Evolutionary conservation across 495 filamentous ascomycete species (phyloP).

Genomic region (Beverwykella pulmonaria): DNA sequence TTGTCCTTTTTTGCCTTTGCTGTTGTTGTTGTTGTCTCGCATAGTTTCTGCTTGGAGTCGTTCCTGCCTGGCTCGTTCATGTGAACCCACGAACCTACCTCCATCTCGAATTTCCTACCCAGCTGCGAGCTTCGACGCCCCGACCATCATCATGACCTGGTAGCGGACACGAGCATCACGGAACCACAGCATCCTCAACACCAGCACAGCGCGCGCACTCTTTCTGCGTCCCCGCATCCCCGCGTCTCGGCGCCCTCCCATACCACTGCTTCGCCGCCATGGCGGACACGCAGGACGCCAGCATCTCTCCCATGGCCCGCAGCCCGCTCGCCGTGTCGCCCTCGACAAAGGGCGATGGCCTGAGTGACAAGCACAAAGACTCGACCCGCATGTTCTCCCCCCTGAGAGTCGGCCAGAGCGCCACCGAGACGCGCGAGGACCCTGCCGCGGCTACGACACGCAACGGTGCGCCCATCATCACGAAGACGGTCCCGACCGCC

Average conservation of each 20-base stretch:
- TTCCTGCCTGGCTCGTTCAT: no score
- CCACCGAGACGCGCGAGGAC: not conserved
- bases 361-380: constrained; percentile 17
- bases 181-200: not conserved
- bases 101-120: no score
- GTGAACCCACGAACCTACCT: no score
- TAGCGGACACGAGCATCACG: not conserved
- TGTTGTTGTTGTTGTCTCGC: not conserved
- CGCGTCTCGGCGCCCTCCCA: no score
- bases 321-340: constrained; percentile 31
- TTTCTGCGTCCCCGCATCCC: not conserved
- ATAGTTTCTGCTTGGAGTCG: not conserved
- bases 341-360: constrained; percentile 19
- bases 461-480: constrained; percentile 20
- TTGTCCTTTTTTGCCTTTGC: not conserved
- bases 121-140: no score
- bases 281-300: constrained; percentile 26
- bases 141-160: not conserved
- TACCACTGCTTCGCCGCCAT: constrained; percentile 7
- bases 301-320: constrained; percentile 30
- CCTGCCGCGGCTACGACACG: not conserved
- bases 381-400: constrained; percentile 17
- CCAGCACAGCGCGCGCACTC: not conserved
- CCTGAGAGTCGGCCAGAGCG: constrained; percentile 22
- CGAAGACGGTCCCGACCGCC: constrained; percentile 11